Evolutionary conservation across 352 stramenopile genomes (phyloP).

Genomic region (Pythium apleroticum): DNA sequence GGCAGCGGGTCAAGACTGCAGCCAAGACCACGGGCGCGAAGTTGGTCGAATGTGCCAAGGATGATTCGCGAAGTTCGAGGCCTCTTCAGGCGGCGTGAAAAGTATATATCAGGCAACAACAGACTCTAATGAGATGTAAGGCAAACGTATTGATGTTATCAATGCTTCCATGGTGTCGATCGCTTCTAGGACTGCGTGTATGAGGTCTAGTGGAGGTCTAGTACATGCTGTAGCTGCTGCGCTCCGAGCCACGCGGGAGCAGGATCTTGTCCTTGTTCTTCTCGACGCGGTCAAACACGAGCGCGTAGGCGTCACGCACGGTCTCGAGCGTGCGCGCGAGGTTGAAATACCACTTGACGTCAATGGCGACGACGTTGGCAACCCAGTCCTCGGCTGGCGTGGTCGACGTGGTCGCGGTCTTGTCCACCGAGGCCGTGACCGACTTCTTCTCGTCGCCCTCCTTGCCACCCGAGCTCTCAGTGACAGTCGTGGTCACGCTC

Average conservation of each 20-base stretch:
- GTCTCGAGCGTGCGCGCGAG: slow-evolving; percentile 62
- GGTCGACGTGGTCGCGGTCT: slow-evolving; percentile 39
- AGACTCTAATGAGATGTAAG: background rate
- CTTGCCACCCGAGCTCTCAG: slow-evolving; percentile 57
- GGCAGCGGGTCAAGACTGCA: background rate
- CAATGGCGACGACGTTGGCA: slow-evolving; percentile 68
- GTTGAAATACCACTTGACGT: slow-evolving; percentile 88
- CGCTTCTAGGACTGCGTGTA: background rate
- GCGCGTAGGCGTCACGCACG: slow-evolving; percentile 76
- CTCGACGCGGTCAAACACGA: slow-evolving; percentile 63
- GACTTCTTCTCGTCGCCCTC: slow-evolving; percentile 75
- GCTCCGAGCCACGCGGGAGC: slow-evolving; percentile 63
- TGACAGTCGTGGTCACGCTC: slow-evolving; percentile 58
- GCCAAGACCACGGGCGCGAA: background rate
- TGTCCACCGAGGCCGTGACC: slow-evolving; percentile 57
- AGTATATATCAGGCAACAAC: background rate
- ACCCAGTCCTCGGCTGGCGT: slow-evolving; percentile 51
- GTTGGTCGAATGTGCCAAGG: background rate
- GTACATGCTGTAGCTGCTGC: slow-evolving; percentile 81
- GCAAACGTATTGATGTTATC: slow-evolving; percentile 1
- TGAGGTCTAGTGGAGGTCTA: slow-evolving; percentile 29
- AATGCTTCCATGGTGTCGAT: background rate
- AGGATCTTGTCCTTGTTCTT: slow-evolving; percentile 87
- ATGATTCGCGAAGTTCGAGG: background rate
- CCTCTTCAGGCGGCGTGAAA: background rate